Percentiles rank a stretch among this genome's conserved stretches.
Conservation (phyloP, 352 stramenopile genomes). For the Pythium monospermum region DNA sequence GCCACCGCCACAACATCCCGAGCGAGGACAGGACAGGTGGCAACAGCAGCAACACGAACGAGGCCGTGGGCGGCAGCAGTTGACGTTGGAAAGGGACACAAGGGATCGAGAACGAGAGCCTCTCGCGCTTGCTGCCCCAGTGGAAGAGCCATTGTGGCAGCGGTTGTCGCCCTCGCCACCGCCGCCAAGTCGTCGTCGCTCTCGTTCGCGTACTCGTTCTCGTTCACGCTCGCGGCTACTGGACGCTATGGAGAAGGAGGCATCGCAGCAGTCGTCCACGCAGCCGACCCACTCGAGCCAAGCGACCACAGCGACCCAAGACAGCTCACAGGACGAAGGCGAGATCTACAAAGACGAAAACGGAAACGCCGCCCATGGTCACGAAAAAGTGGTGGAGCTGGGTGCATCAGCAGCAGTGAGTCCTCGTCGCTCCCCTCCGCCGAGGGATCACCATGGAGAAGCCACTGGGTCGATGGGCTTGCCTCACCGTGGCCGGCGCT, state of each 20-base stretch:
- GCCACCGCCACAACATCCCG: too few relatives aligned
- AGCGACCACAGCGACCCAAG: conserved; percentile 5
- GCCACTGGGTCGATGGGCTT: too few relatives aligned
- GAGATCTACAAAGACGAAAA: neutral
- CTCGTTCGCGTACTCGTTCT: conserved; percentile 2
- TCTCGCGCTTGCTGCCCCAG: too few relatives aligned
- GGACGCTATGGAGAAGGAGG: neutral
- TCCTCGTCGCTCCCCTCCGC: neutral
- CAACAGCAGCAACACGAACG: too few relatives aligned
- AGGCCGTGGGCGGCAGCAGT: too few relatives aligned
- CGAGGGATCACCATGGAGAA: neutral
- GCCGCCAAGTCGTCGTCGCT: conserved; percentile 4
- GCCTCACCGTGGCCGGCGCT: neutral
- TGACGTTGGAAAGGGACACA: too few relatives aligned
- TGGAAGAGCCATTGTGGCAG: too few relatives aligned
- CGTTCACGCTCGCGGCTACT: neutral
- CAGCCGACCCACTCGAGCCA: conserved; percentile 14
- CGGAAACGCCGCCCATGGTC: neutral
- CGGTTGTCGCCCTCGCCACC: neutral
- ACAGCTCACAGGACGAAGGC: neutral
- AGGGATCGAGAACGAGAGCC: too few relatives aligned
- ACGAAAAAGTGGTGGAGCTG: too few relatives aligned
- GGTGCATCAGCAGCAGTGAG: too few relatives aligned
- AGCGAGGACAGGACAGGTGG: too few relatives aligned
- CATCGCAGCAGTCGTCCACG: too few relatives aligned